Evolutionary conservation across 2,329 filamentous ascomycete species (phyloP).

Genomic region (Fusarium sp.): DNA sequence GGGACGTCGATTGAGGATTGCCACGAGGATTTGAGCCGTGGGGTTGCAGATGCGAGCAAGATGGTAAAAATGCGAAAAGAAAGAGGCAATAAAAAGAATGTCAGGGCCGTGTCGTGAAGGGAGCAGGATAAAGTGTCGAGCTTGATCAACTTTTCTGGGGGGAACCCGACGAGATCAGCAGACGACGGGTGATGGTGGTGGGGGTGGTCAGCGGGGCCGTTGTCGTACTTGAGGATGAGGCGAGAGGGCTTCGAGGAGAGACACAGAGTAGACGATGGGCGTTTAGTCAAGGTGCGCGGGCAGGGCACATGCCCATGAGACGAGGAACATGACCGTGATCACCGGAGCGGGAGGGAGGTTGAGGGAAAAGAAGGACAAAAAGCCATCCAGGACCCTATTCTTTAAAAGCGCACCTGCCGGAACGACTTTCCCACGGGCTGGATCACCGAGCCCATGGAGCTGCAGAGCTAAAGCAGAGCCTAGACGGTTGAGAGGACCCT

Average conservation of each 20-base stretch:
- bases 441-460: constrained; percentile 12
- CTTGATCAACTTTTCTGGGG: constrained; percentile 27
- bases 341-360: constrained; percentile 29
- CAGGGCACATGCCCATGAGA: constrained; percentile 45
- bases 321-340: constrained; percentile 48
- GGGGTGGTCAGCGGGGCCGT: constrained; percentile 46
- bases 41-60: constrained; percentile 1
- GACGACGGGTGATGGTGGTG: constrained; percentile 44
- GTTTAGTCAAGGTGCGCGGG: constrained; percentile 26
- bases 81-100: constrained; percentile 20
- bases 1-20: constrained; percentile 16
- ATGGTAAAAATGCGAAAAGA: constrained; percentile 13
- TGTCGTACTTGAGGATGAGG: constrained; percentile 34
- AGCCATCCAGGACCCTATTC: constrained; percentile 21
- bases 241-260: constrained; percentile 23
- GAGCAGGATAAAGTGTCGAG: constrained; percentile 30
- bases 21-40: constrained; percentile 8
- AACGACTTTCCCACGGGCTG: constrained; percentile 17
- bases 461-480: constrained; percentile 19
- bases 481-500: constrained; percentile 25
- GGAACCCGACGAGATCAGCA: constrained; percentile 45
- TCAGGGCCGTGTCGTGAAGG: constrained; percentile 24
- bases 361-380: constrained; percentile 10
- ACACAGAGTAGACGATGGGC: constrained; percentile 13
- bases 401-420: constrained; percentile 27